Percentiles rank a stretch among this genome's conserved stretches.
Evolutionary conservation across 2,329 filamentous ascomycete species (phyloP).

Genomic region (Didymella glomerata): DNA sequence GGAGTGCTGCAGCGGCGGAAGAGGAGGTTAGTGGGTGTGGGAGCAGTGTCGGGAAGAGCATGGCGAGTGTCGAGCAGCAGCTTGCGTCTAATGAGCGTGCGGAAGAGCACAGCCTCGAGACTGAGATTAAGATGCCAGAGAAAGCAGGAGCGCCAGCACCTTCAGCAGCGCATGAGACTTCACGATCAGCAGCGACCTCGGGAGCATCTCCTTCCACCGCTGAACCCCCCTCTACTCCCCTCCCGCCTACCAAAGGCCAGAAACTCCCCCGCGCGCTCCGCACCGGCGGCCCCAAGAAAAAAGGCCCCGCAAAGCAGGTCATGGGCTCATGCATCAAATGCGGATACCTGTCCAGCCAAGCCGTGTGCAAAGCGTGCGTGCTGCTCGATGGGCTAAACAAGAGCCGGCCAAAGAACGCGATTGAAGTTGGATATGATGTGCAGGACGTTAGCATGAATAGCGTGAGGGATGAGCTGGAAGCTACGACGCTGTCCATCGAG

Average conservation of each 20-base stretch:
- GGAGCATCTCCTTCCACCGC: too few species aligned
- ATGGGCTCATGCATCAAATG: slow-evolving; percentile 86
- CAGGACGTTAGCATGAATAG: slow-evolving; percentile 33
- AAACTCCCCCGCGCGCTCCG: slow-evolving; percentile 30
- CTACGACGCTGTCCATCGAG: slow-evolving; percentile 34
- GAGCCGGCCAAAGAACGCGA: slow-evolving; percentile 56
- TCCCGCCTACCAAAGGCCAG: slow-evolving; percentile 6
- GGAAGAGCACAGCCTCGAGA: slow-evolving; percentile 66
- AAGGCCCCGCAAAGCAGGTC: slow-evolving; percentile 64
- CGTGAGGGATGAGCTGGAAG: slow-evolving; percentile 36
- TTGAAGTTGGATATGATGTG: slow-evolving; percentile 43
- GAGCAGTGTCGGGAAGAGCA: slow-evolving; percentile 71
- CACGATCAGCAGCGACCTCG: too few species aligned
- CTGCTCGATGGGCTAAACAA: slow-evolving; percentile 92
- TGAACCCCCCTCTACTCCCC: too few species aligned
- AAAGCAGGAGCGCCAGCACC: not conserved
- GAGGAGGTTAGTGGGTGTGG: slow-evolving; percentile 78
- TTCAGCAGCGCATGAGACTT: too few species aligned
- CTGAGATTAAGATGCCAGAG: slow-evolving; percentile 64
- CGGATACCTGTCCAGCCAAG: slow-evolving; percentile 95
- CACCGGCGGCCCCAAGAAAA: slow-evolving; percentile 32
- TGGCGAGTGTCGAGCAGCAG: slow-evolving; percentile 81
- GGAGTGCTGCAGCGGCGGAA: slow-evolving; percentile 59
- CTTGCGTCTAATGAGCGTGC: slow-evolving; percentile 71
- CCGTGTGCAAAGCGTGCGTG: slow-evolving; percentile 91